Percentiles rank a stretch among this genome's conserved stretches.
Evolutionary conservation across 23 red algal species (phyloP).

Genomic region (Agarophyton chilense): DNA sequence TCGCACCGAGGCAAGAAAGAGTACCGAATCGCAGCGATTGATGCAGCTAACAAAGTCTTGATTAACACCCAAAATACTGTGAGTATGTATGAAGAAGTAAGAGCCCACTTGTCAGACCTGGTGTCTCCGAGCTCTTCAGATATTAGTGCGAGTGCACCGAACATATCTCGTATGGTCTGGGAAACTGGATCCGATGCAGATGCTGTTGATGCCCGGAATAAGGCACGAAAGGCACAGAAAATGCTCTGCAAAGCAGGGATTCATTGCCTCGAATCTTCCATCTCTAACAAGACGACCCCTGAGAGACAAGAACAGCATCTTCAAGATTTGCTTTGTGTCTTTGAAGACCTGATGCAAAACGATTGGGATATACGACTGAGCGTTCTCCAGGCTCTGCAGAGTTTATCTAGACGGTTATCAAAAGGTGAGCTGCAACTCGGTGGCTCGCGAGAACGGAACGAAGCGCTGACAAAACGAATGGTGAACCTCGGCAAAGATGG

Average conservation of each 20-base stretch:
- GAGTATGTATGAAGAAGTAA: constrained; percentile 39
- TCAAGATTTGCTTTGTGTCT: constrained; percentile 20
- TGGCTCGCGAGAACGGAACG: not conserved
- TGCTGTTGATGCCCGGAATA: constrained; percentile 59
- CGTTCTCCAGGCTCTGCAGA: constrained; percentile 13
- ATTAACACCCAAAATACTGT: constrained; percentile 10
- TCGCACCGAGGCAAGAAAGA: constrained; percentile 58
- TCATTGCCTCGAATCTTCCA: constrained; percentile 28
- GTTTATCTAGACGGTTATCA: not conserved
- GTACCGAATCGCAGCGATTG: constrained; percentile 59
- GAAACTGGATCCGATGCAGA: constrained; percentile 69
- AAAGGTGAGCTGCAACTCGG: not conserved
- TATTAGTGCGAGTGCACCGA: not conserved
- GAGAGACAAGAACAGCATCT: constrained; percentile 18
- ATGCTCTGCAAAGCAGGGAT: constrained; percentile 29
- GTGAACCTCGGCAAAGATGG: constrained; percentile 23
- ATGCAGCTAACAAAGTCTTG: constrained; percentile 24
- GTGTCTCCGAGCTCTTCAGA: not conserved
- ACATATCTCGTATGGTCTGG: constrained; percentile 35
- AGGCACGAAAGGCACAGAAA: constrained; percentile 46
- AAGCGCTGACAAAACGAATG: not conserved
- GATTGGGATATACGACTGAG: constrained; percentile 57
- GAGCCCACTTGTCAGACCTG: not conserved
- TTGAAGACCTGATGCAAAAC: constrained; percentile 26
- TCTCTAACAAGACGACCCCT: not conserved